phyloP scores from a whole-genome alignment of 257 asterid species.

The Nyctanthes arbortristis region DNA sequence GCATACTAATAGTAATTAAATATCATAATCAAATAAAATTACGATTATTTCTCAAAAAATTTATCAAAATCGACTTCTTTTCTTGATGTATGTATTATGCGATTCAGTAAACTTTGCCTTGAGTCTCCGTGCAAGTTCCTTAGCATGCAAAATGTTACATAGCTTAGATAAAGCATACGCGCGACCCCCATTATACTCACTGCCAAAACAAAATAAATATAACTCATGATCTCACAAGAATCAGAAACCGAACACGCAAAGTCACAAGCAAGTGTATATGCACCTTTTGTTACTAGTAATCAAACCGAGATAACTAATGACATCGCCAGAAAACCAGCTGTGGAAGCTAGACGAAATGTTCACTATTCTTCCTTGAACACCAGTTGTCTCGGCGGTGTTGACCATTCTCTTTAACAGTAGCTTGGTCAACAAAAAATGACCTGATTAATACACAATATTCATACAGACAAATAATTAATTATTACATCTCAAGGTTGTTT shows the following conservation, averaged over 20 bases:
- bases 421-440: conserved; percentile 84
- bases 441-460: conserved; percentile 32
- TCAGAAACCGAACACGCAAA: conserved; percentile 22
- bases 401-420: conserved; percentile 69
- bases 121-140: conserved; percentile 79
- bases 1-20: neutral
- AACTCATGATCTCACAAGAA: too few species aligned
- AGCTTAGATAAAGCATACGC: conserved; percentile 98
- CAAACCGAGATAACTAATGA: conserved; percentile 51
- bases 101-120: too few species aligned
- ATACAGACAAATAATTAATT: too few species aligned
- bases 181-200: conserved; percentile 92
- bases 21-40: neutral
- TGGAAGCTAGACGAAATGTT: conserved; percentile 89
- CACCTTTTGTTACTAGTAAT: conserved; percentile 80
- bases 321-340: conserved; percentile 88
- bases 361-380: conserved; percentile 89
- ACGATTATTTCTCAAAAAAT: neutral
- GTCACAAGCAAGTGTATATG: conserved; percentile 29
- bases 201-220: conserved; percentile 42
- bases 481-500: too few species aligned
- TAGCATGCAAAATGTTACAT: conserved; percentile 96
- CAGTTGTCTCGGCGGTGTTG: conserved; percentile 54
- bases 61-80: too few species aligned
- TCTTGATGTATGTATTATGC: too few species aligned